Evolutionary conservation across 305 asterid species (phyloP).

Genomic region (Rubia tinctorum): DNA sequence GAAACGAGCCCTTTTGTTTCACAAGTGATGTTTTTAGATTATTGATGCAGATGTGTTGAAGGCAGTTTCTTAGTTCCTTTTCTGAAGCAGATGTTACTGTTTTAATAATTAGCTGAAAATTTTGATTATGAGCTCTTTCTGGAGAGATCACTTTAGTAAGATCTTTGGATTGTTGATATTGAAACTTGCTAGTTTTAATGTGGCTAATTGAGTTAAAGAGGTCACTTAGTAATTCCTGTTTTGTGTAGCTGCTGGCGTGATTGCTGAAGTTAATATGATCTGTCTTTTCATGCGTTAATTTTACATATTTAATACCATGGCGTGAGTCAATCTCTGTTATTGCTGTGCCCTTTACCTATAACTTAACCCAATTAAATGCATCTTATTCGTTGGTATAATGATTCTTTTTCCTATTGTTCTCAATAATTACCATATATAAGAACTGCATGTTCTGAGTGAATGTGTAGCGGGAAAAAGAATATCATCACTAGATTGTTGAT

Average conservation of each 20-base stretch:
- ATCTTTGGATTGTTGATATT: not conserved
- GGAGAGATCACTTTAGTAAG: not conserved
- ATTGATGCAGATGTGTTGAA: not conserved
- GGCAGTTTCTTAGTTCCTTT: not conserved
- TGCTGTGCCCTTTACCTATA: not conserved
- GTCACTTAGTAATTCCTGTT: not conserved
- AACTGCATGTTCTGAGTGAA: not conserved
- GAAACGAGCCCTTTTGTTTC: not conserved
- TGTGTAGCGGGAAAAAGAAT: not conserved
- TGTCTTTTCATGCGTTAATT: not conserved
- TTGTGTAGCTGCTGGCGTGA: not conserved
- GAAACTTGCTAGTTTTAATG: not conserved
- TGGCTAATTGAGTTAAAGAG: not conserved
- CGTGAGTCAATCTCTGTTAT: not conserved
- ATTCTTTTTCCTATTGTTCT: slow-evolving; percentile 2
- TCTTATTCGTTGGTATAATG: not conserved
- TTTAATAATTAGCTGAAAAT: not conserved
- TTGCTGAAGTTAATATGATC: not conserved
- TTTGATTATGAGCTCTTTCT: not conserved
- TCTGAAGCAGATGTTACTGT: not conserved
- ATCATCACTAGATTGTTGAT: not conserved
- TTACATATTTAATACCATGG: not conserved
- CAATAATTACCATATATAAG: not conserved
- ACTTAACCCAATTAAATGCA: not conserved
- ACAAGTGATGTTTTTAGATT: not conserved